Conservation (phyloP, 345 rosid genomes). For the Bruguiera gymnorhiza region DNA sequence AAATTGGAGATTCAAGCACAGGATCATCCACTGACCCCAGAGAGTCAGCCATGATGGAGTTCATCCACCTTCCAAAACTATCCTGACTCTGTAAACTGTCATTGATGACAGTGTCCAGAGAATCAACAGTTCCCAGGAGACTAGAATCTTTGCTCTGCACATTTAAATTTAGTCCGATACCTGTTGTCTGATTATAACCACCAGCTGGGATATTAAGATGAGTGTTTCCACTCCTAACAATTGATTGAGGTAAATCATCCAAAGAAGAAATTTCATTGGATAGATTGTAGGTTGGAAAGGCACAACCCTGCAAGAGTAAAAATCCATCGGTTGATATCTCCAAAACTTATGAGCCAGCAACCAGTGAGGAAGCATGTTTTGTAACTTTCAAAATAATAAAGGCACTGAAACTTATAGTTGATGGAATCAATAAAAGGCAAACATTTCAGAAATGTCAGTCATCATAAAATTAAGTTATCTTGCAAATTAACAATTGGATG, state of each 20-base stretch:
- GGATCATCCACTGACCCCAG: slow-evolving; percentile 47
- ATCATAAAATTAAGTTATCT: not conserved
- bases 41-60: slow-evolving; percentile 48
- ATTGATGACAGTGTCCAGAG: slow-evolving; percentile 42
- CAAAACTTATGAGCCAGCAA: slow-evolving; percentile 1
- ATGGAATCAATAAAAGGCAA: not conserved
- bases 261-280: slow-evolving; percentile 27
- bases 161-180: slow-evolving; percentile 33
- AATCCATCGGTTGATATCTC: slow-evolving; percentile 4
- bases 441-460: not conserved
- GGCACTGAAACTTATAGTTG: not conserved
- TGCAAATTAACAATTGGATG: not conserved
- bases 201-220: slow-evolving; percentile 28
- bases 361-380: not conserved
- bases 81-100: slow-evolving; percentile 71
- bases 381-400: not conserved
- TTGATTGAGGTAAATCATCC: slow-evolving; percentile 22
- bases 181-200: slow-evolving; percentile 31
- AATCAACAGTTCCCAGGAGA: slow-evolving; percentile 32
- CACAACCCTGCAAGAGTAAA: slow-evolving; percentile 41
- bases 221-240: slow-evolving; percentile 24
- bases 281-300: slow-evolving; percentile 21
- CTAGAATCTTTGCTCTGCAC: slow-evolving; percentile 32
- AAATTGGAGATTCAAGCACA: slow-evolving; percentile 39
- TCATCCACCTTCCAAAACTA: slow-evolving; percentile 86